Evolutionary conservation across 192 early-diverging fungal genomes (phyloP), one percentile per base, ranked within the genome.

Genomic region (Backusella mclennaniae): DNA sequence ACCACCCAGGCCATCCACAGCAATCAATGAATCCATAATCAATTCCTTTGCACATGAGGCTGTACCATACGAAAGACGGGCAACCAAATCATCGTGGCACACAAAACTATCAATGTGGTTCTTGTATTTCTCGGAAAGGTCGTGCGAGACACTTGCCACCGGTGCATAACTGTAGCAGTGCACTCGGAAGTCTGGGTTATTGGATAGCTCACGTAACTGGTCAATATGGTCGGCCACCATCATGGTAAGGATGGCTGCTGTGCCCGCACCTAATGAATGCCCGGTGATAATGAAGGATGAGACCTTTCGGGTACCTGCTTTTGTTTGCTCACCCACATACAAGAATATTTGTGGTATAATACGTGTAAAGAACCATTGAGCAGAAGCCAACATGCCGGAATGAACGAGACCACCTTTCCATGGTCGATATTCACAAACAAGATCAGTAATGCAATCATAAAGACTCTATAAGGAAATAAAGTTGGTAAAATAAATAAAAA

Each of bases 361-460:
- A 41, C 88, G 85, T 41, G 80, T 80, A 80, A 90, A 88, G 71
- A 93, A 84, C 87, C 88, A 93, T 72, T 90, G 87, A 19, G 92
- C 92, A 2, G 90, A 89, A 36, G 87, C 87, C 78, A 91, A 86
- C 84, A 95, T 92, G 2, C 93, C 93, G 33, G 88, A 89, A 63
- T 95, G 93, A 26, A 92, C 91, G 12, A 95, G 81, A 0, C 93
- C 93, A 23, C 92, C 93, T 72, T 92, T 90, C 93, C 92, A 94
- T 35, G 90, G 92, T 63, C 87, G 82, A 76, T 95, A 95, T 77
- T 93, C 93, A 76, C 93, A 95, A 0, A 90, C 90, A 44, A 95
- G 78, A 80, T 95, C 93, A 1, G 93, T 93, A 33, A 95, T 82
- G 4, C 89, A 87, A 73, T 95, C 93, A 73, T 92, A 90, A 0